Percentiles rank a stretch among this genome's conserved stretches.
These are phyloP conservation scores for Candida gigantensis DNA, from an alignment of 1,139 yeast genomes.

Conservation along the genomic window DNA sequence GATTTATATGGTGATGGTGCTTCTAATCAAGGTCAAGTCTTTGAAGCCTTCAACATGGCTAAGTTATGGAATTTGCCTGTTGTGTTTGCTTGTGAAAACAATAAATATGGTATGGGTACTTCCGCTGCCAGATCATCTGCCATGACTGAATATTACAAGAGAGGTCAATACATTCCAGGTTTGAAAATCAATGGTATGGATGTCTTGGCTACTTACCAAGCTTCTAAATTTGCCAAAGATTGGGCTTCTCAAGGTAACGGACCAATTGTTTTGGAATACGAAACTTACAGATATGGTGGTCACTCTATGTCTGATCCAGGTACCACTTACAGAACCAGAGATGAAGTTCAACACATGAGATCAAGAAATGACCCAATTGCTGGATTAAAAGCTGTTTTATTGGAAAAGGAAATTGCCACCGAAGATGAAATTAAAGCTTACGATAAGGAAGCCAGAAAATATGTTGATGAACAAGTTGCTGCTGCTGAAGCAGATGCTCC, in stretches of 20 bases:
- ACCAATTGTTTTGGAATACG: conserved; percentile 93
- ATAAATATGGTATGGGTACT: conserved; percentile 99
- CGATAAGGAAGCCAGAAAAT: conserved; percentile 94
- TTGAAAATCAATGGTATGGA: conserved; percentile 99
- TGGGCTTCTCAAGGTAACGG: conserved; percentile 95
- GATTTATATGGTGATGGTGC: conserved; percentile 98
- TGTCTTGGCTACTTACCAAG: conserved; percentile 91
- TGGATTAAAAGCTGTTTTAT: conserved; percentile 83
- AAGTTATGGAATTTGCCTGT: conserved; percentile 97
- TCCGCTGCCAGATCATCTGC: conserved; percentile 97
- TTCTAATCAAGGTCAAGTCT: conserved; percentile 98
- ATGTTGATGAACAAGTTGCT: conserved; percentile 92
- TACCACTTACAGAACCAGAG: conserved; percentile 99
- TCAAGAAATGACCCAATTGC: conserved; percentile 97
- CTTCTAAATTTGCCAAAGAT: conserved; percentile 94
- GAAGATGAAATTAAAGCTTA: conserved; percentile 93
- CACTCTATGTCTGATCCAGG: conserved; percentile 99
- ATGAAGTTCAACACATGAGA: conserved; percentile 99
- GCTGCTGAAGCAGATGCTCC: conserved; percentile 92
- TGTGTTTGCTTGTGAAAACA: conserved; percentile 95
- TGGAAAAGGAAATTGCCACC: conserved; percentile 81
- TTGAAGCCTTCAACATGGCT: conserved; percentile 98
- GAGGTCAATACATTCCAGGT: conserved; percentile 99
- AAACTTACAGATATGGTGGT: conserved; percentile 99
- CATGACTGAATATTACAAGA: conserved; percentile 93